A percentile compares a stretch with the other conserved stretches of the same genome.
These are phyloP conservation scores for Pythium aristosporum DNA, from an alignment of 352 stramenopile genomes.

Conservation along the genomic window DNA sequence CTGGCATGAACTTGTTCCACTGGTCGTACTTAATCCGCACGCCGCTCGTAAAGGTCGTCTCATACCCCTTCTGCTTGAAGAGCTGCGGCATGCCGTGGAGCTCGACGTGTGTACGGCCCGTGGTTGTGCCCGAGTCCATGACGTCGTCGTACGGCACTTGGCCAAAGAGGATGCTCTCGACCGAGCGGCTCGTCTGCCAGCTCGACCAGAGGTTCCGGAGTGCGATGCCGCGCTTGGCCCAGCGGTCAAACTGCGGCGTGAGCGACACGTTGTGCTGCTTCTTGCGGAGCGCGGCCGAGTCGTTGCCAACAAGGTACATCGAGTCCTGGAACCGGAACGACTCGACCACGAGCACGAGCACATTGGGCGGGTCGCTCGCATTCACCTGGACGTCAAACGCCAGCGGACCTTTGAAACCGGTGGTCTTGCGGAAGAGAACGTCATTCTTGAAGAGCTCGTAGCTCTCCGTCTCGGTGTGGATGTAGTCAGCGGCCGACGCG, in stretches of 20 bases:
- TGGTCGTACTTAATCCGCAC: conserved; percentile 47
- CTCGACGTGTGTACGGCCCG: conserved; percentile 30
- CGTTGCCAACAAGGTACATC: conserved; percentile 42
- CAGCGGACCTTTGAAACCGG: conserved; percentile 40
- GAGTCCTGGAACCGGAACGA: conserved; percentile 63
- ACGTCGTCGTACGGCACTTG: conserved; percentile 51
- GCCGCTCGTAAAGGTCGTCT: conserved; percentile 46
- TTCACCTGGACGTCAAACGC: conserved; percentile 47
- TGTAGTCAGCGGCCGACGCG: conserved; percentile 19
- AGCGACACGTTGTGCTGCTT: conserved; percentile 40
- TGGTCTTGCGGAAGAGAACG: conserved; percentile 37
- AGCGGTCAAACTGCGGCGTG: conserved; percentile 53
- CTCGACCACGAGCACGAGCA: conserved; percentile 52
- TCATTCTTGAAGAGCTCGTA: conserved; percentile 40
- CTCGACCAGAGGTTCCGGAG: conserved; percentile 64
- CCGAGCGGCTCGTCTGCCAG: conserved; percentile 52
- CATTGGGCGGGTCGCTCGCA: conserved; percentile 38
- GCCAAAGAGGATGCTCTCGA: conserved; percentile 55
- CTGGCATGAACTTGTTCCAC: conserved; percentile 46
- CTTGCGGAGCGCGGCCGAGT: conserved; percentile 10
- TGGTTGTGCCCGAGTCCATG: conserved; percentile 37
- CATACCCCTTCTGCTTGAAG: conserved; percentile 51
- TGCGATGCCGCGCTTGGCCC: conserved; percentile 45
- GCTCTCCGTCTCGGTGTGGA: conserved; percentile 40
- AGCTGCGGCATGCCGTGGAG: conserved; percentile 52